phyloP scores from a whole-genome alignment of 768 basidiomycete species.

The Leccinellum albellum region DNA sequence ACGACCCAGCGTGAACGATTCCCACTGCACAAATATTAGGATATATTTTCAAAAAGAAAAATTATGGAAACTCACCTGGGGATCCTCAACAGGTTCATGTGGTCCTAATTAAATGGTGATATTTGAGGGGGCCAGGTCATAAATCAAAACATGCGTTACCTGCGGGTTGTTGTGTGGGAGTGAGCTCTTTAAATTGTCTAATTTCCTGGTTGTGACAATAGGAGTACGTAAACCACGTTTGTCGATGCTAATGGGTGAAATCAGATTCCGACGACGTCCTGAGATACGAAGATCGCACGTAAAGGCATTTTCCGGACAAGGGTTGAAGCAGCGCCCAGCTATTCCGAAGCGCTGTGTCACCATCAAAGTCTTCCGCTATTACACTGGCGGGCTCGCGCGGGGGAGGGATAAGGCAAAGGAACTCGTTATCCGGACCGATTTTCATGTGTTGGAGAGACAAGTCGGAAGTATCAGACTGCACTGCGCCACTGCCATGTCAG shows the following conservation, averaged over 20 bases:
- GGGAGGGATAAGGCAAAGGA: constrained; percentile 76
- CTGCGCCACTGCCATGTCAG: constrained; percentile 15
- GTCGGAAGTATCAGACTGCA: constrained; percentile 28
- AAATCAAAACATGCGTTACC: constrained; percentile 42
- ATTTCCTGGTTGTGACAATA: constrained; percentile 95
- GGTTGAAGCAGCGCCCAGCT: constrained; percentile 83
- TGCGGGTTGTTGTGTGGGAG: constrained; percentile 60
- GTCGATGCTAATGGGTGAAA: constrained; percentile 56
- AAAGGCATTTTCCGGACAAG: constrained; percentile 76
- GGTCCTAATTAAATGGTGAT: constrained; percentile 45
- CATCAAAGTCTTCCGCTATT: constrained; percentile 49
- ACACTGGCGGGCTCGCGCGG: constrained; percentile 42
- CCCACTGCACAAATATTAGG: constrained; percentile 49
- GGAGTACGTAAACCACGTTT: constrained; percentile 96
- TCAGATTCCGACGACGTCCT: constrained; percentile 28
- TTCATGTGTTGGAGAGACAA: constrained; percentile 71
- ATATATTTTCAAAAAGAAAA: constrained; percentile 23
- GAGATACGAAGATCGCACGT: constrained; percentile 54
- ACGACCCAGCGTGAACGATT: constrained; percentile 73
- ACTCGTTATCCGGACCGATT: constrained; percentile 64
- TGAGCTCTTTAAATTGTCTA: constrained; percentile 89
- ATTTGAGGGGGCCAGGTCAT: constrained; percentile 18
- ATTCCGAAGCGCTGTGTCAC: constrained; percentile 63
- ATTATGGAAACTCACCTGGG: constrained; percentile 51
- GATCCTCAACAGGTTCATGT: constrained; percentile 82